phyloP scores from a whole-genome alignment of 768 basidiomycete species.

The Pisolithus sp. region DNA sequence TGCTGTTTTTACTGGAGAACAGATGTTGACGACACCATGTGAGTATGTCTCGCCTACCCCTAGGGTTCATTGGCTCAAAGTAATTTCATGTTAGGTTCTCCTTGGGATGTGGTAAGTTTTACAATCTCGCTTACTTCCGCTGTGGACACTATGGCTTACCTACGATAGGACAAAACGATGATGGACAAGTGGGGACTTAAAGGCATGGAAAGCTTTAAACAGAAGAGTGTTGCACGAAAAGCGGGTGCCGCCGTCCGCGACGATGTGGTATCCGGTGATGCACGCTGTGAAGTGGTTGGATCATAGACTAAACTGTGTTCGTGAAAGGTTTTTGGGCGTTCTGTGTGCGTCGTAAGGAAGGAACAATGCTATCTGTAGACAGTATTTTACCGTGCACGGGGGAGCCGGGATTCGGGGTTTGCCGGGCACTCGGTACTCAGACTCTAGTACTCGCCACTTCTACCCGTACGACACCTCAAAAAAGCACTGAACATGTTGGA shows the following conservation, averaged over 20 bases:
- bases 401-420: constrained; percentile 13
- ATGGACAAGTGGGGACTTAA: constrained; percentile 88
- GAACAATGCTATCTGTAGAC: no score
- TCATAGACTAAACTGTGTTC: neutral
- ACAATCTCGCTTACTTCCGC: no score
- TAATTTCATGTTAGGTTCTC: constrained; percentile 50
- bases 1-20: constrained; percentile 96
- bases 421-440: constrained; percentile 13
- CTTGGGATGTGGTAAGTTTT: constrained; percentile 79
- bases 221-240: constrained; percentile 51
- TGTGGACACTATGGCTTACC: no score
- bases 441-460: neutral
- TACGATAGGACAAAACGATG: constrained; percentile 79
- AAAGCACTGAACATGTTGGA: constrained; percentile 11
- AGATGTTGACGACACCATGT: constrained; percentile 97
- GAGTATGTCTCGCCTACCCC: constrained; percentile 27
- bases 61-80: constrained; percentile 3
- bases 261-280: neutral
- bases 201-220: constrained; percentile 89
- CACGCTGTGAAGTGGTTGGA: neutral
- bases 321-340: no score
- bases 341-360: no score
- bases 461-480: no score
- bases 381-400: neutral
- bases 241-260: constrained; percentile 33